Evolutionary conservation across 441 rosid species (phyloP).

Genomic region (Bocquillonia castaneifolia): DNA sequence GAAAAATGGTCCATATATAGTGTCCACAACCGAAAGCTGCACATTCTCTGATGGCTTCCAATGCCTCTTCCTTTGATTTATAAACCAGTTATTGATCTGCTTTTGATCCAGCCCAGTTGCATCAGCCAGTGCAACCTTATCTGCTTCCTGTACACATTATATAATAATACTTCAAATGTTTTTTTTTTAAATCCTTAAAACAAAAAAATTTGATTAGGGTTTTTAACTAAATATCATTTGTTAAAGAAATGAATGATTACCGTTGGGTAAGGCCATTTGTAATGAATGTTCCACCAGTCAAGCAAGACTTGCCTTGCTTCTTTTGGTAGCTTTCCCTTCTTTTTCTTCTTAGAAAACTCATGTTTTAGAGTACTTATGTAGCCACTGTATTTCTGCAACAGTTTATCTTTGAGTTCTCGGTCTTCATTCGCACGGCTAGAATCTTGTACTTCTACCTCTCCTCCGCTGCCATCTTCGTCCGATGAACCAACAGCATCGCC

Average conservation of each 20-base stretch:
- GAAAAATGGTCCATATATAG: slow-evolving; percentile 29
- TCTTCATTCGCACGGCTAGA: slow-evolving; percentile 27
- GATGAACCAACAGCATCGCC: slow-evolving; percentile 44
- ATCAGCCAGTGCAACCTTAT: slow-evolving; percentile 45
- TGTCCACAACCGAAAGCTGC: slow-evolving; percentile 46
- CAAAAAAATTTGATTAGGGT: background rate
- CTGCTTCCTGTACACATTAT: slow-evolving; percentile 40
- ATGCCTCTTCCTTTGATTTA: slow-evolving; percentile 63
- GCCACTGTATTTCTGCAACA: slow-evolving; percentile 45
- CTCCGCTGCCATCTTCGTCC: slow-evolving; percentile 41
- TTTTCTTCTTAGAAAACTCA: slow-evolving; percentile 57
- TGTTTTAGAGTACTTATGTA: slow-evolving; percentile 45
- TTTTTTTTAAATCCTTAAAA: background rate
- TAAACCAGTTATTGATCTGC: slow-evolving; percentile 65
- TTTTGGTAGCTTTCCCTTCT: slow-evolving; percentile 55
- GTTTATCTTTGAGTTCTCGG: slow-evolving; percentile 43
- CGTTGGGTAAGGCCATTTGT: slow-evolving; percentile 74
- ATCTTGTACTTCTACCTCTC: slow-evolving; percentile 36
- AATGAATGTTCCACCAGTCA: slow-evolving; percentile 61
- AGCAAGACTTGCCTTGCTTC: slow-evolving; percentile 48
- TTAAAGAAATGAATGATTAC: slow-evolving; percentile 25
- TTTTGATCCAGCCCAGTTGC: slow-evolving; percentile 57
- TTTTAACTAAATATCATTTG: background rate
- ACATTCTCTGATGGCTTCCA: slow-evolving; percentile 56
- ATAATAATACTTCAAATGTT: background rate